Conservation (phyloP, 192 early-diverging fungal genomes). For the Coemansia javaensis region DNA sequence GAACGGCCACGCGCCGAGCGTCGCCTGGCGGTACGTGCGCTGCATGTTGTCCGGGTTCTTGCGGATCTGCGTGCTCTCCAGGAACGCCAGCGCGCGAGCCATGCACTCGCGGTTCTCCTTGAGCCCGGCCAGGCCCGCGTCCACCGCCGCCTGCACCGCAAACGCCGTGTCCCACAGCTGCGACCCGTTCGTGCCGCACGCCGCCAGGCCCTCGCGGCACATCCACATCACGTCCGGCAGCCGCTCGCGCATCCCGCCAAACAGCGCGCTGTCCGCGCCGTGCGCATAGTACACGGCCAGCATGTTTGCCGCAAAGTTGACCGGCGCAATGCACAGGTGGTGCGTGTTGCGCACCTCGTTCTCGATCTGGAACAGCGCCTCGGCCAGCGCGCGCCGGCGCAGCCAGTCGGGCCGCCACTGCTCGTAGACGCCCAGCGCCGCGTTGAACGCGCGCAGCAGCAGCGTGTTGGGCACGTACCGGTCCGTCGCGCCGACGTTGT, state of each 20-base stretch:
- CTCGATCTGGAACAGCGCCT: constrained; percentile 75
- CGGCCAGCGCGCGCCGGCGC: constrained; percentile 65
- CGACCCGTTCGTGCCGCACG: constrained; percentile 94
- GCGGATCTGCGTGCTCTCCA: constrained; percentile 84
- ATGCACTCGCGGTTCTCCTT: constrained; percentile 64
- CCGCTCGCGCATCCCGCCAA: constrained; percentile 66
- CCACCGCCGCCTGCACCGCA: constrained; percentile 76
- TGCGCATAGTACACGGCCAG: constrained; percentile 80
- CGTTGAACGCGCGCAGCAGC: constrained; percentile 70
- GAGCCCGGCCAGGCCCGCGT: constrained; percentile 69
- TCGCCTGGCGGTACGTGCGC: constrained; percentile 72
- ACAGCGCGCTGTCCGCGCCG: constrained; percentile 76
- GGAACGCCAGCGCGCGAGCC: constrained; percentile 67
- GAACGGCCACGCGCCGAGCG: constrained; percentile 96
- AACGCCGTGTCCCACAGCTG: constrained; percentile 97
- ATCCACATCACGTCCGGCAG: constrained; percentile 91
- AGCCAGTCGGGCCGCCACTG: constrained; percentile 53
- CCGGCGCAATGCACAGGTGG: constrained; percentile 87
- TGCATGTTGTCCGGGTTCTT: constrained; percentile 62
- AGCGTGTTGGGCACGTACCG: constrained; percentile 79
- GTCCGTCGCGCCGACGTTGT: constrained; percentile 79
- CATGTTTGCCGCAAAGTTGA: constrained; percentile 93
- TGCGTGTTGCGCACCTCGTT: constrained; percentile 88
- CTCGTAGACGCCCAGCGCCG: constrained; percentile 70
- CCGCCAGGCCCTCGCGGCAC: constrained; percentile 82